phyloP scores from a whole-genome alignment of 2,329 filamentous ascomycete genomes.

The Pseudofabraea citricarpa region DNA sequence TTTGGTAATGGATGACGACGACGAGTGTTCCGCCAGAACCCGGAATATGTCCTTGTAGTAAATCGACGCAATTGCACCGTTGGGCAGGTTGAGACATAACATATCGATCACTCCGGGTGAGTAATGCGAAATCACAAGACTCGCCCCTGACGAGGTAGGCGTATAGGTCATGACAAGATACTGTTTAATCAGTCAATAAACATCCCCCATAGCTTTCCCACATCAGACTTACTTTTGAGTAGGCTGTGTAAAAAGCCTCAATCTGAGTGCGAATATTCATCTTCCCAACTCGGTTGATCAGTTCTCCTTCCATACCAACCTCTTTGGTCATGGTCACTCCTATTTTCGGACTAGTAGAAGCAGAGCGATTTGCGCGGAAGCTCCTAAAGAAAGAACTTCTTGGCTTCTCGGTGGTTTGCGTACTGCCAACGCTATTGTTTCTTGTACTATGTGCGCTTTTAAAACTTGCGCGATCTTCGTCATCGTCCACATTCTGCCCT shows the following conservation, averaged over 20 bases:
- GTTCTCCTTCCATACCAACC: constrained; percentile 35
- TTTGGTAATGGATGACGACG: constrained; percentile 25
- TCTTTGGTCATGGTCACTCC: constrained; percentile 14
- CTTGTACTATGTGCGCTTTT: constrained; percentile 8
- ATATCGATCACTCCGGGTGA: constrained; percentile 42
- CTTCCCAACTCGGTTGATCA: constrained; percentile 31
- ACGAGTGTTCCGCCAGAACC: constrained; percentile 41
- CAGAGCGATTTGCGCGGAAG: constrained; percentile 17
- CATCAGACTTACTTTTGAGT: constrained; percentile 32
- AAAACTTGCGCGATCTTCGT: constrained; percentile 17
- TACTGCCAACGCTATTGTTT: neutral
- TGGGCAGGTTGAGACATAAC: constrained; percentile 35
- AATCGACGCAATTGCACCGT: constrained; percentile 30
- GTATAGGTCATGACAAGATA: constrained; percentile 34
- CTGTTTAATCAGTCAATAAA: too few relatives aligned
- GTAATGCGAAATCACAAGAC: constrained; percentile 40
- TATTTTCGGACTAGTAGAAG: neutral
- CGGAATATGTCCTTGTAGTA: constrained; percentile 48
- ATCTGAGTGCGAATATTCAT: constrained; percentile 33
- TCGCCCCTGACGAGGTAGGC: constrained; percentile 7
- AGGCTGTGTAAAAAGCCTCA: constrained; percentile 37
- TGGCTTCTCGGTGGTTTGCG: neutral
- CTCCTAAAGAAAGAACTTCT: constrained; percentile 22
- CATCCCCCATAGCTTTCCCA: too few relatives aligned
- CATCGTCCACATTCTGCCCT: constrained; percentile 29